A percentile compares a stretch with the other conserved stretches of the same genome.
Conservation (phyloP, 495 filamentous ascomycete genomes). For the Polyplosphaeria fusca region DNA sequence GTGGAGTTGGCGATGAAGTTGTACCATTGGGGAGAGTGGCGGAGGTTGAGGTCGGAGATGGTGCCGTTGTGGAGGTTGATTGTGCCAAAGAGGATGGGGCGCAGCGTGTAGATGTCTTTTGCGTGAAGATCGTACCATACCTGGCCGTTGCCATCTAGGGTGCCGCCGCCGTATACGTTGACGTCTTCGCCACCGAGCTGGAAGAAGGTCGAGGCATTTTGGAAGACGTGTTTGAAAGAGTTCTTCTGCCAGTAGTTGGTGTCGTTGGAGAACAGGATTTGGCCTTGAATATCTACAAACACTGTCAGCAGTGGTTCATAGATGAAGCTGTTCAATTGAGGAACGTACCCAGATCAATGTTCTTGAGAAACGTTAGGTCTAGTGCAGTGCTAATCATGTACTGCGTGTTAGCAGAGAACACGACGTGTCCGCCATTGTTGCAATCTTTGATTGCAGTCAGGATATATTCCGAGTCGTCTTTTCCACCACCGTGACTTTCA, state of each 20-base stretch:
- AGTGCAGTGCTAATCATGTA: conserved; percentile 65
- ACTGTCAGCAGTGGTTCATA: conserved; percentile 8
- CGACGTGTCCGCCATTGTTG: conserved; percentile 64
- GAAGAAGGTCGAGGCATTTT: conserved; percentile 68
- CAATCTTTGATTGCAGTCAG: conserved; percentile 58
- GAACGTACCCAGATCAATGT: conserved; percentile 53
- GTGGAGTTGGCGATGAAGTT: conserved; percentile 66
- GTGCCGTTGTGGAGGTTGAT: conserved; percentile 60
- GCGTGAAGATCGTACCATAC: conserved; percentile 60
- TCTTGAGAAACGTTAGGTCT: conserved; percentile 60
- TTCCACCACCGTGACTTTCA: conserved; percentile 42
- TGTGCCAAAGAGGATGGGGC: conserved; percentile 61
- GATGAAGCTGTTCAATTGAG: conserved; percentile 17
- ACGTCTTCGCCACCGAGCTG: conserved; percentile 66
- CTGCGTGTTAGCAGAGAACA: conserved; percentile 53
- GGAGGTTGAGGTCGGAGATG: conserved; percentile 59
- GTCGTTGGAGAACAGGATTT: conserved; percentile 60
- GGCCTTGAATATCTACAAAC: conserved; percentile 51
- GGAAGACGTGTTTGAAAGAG: conserved; percentile 58
- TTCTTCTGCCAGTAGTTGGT: conserved; percentile 65
- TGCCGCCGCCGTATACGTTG: conserved; percentile 63
- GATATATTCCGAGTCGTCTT: conserved; percentile 59
- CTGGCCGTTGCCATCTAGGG: conserved; percentile 64
- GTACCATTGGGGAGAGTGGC: conserved; percentile 65
- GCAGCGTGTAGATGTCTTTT: conserved; percentile 47